phyloP scores from a whole-genome alignment of 2,329 filamentous ascomycete genomes.

The Cladophialophora chaetospira region DNA sequence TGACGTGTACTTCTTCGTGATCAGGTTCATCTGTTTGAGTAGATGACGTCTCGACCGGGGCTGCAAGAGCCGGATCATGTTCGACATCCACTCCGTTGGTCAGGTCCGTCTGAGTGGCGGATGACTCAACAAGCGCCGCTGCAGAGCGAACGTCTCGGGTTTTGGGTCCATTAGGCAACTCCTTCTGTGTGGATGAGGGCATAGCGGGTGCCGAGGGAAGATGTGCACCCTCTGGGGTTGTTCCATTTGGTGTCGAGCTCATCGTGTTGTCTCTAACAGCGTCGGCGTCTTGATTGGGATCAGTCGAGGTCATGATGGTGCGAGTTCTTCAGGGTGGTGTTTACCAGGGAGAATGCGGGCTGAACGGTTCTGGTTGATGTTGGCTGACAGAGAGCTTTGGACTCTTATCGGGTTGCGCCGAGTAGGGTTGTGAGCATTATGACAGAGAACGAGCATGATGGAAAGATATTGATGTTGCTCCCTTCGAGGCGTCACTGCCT shows the following conservation, averaged over 20 bases:
- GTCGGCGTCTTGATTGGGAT: constrained; percentile 14
- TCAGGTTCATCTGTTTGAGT: no score
- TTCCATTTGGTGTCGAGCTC: constrained; percentile 19
- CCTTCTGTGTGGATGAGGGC: no score
- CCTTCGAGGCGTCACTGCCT: constrained; percentile 12
- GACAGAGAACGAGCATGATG: constrained; percentile 27
- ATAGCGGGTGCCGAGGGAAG: no score
- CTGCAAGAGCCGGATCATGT: no score
- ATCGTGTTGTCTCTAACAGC: constrained; percentile 6
- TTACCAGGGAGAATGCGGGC: constrained; percentile 16
- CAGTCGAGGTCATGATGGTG: constrained; percentile 19
- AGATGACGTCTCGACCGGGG: no score
- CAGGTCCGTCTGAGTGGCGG: constrained; percentile 3
- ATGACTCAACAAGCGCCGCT: no score
- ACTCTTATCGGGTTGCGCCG: constrained; percentile 14
- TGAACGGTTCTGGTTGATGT: constrained; percentile 2
- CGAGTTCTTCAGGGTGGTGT: constrained; percentile 8
- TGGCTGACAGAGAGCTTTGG: constrained; percentile 4
- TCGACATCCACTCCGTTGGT: no score
- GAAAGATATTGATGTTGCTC: constrained; percentile 6
- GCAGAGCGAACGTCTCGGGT: no score
- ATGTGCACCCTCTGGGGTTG: no score
- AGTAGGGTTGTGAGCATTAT: constrained; percentile 19
- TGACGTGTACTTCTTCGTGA: no score
- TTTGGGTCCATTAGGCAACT: no score